Base-by-base conservation (phyloP, 2,329 filamentous ascomycete species). In the Fusarium sp. region DNA sequence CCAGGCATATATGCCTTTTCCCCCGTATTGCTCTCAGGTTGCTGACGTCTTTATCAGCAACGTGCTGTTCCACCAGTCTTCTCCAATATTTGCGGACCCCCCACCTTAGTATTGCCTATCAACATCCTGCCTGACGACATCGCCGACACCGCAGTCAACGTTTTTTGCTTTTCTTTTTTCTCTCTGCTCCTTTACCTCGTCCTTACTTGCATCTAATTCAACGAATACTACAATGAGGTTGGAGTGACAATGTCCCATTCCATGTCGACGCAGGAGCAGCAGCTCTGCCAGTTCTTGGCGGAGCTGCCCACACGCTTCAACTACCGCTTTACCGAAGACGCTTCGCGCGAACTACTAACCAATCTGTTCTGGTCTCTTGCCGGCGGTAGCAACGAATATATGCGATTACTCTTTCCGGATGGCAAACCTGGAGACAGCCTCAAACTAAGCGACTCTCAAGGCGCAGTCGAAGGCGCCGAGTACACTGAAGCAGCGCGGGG, bases 401-500 rank as follows among this genome's bases (percentile, higher is more conserved):
- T 98, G 77, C 84, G 85, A 51, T 86, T 93, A 19, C 88, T 99
- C 75, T 99, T 99, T 76, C 94, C 94, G 2, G 84, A 91, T 42
- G 93, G 93, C 14, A 86, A 85, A 42, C 88, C 91, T 11, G 82
- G 85, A 28, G 80, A 84, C n/a, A 83, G 82, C 46, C 91, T 94
- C 86, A 96, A 92, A 79, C 84, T 99, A 41, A 88, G 91, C 65
- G 90, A 93, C 74, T 94, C 94, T 18, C 97, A 99, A 78, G 95
- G 94, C 19, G 93, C 93, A n/a, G 86, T 93, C 61, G 94, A 97
- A 76, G 95, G 96, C 13, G 93, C 95, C 31, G 97, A 99, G 79
- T 99, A 98, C 78, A 96, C 93, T 21, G 92, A 95, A 72, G 91
- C 92, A 9, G 96, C 96, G 16, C 89, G 93, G 72, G 96, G 97